Percentiles rank a stretch among this genome's conserved stretches.
These are phyloP conservation scores for Eucalyptus tenuipes DNA, from an alignment of 345 rosid genomes.

Conservation along the genomic window DNA sequence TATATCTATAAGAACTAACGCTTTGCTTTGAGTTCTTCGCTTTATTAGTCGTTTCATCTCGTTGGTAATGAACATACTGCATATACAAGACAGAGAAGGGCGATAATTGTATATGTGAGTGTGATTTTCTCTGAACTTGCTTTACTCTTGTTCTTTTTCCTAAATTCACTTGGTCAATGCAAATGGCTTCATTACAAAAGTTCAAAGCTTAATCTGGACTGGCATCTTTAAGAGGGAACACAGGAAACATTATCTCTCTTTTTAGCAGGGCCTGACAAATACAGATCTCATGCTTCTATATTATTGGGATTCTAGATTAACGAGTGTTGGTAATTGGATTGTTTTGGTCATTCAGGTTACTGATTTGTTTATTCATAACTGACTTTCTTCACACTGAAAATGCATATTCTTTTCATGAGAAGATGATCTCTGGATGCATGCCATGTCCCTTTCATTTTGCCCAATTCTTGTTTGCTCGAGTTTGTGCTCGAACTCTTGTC, in stretches of 20 bases:
- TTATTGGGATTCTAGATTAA: background rate
- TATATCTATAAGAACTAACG: background rate
- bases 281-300: background rate
- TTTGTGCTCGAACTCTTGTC: background rate
- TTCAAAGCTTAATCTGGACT: background rate
- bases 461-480: background rate
- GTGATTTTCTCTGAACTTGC: background rate
- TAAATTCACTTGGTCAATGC: background rate
- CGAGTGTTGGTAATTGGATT: background rate
- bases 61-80: background rate
- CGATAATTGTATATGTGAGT: background rate
- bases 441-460: background rate
- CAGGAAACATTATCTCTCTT: background rate
- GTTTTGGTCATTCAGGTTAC: background rate
- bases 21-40: background rate
- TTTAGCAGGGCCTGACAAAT: background rate
- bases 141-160: background rate
- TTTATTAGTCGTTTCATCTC: background rate
- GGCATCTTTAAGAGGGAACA: background rate
- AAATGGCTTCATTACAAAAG: background rate
- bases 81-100: background rate
- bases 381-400: background rate
- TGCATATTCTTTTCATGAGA: background rate
- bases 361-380: background rate
- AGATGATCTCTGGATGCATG: background rate